Evolutionary conservation across 78 protist genomes (phyloP), one percentile per base, ranked within the genome.

Genomic region (Chrysochromulina parva): DNA sequence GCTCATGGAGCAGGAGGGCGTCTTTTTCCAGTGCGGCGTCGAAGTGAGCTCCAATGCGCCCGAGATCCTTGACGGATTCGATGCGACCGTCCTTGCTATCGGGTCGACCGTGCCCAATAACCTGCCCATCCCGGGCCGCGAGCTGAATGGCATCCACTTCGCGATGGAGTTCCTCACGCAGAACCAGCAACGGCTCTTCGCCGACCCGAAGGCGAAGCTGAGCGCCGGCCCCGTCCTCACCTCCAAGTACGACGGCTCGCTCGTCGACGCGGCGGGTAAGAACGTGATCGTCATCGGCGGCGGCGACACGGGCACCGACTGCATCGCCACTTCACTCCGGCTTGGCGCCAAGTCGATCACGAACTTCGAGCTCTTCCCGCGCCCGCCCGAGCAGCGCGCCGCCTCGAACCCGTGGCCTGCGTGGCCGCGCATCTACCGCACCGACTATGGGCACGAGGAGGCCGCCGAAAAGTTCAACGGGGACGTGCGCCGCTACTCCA

Each of bases 271-370:
- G n/a, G 69, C 88, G 54, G 98, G 96, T 28, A 94, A 96, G 95
- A 0, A 90, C 48, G 96, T 95, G 28, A 86, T 95, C 52, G 97
- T 96, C 74, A 95, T 96, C 74, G 97, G 98, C 52, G 97, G 96
- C 67, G 98, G 98, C 54, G 96, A 95, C 94, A 95, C 97, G 10
- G 97, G 97, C 88, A 93, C 85, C n/a, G 98, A 97, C 90, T 95
- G 97, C 94, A 93, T 95, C 24, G 96, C 52, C 52, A 87, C 90
- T 7, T 22, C 80, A 9, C 54, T 87, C 20, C 89, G 89, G 48
- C 84, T 6, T 19, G 76, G 90, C n/a, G 90, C 93, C 54, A 38
- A 57, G 80, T 3, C 88, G 7, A 92, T 97, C 59, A 86, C 74
- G 82, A 90, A 89, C 93, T 93, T 97, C 74, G 98, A 95, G 62